These are phyloP conservation scores for Podospora pseudopauciseta DNA, from an alignment of 495 filamentous ascomycete genomes.

Conservation along the genomic window DNA sequence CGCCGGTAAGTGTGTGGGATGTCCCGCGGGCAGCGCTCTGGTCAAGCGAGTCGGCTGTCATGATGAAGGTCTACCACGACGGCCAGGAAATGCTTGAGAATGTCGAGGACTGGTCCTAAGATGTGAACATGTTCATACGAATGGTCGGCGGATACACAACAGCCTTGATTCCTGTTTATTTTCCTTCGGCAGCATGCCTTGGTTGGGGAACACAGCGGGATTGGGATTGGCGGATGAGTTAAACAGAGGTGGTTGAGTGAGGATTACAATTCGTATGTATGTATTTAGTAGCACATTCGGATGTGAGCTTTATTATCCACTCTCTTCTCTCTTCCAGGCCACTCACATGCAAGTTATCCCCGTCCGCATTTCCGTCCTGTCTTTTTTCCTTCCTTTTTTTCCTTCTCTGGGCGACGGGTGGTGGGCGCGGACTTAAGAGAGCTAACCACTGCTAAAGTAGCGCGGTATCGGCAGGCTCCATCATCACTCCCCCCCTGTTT, in stretches of 20 bases:
- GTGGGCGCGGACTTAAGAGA: background rate
- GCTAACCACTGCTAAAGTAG: constrained; percentile 2
- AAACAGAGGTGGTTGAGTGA: background rate
- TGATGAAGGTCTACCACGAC: background rate
- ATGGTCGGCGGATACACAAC: background rate
- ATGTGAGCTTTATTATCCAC: background rate
- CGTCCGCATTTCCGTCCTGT: background rate
- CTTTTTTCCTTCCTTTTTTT: background rate
- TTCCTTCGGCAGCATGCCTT: background rate
- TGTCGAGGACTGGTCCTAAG: background rate
- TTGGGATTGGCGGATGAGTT: background rate
- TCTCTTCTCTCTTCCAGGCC: background rate
- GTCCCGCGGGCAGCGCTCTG: background rate
- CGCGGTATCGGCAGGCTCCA: constrained; percentile 1
- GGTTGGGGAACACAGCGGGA: background rate
- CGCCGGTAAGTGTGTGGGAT: background rate
- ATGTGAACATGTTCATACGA: background rate
- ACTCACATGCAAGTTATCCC: constrained; percentile 1
- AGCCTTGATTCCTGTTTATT: background rate
- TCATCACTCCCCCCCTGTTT: background rate
- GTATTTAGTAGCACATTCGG: background rate
- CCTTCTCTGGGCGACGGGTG: background rate
- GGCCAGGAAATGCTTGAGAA: background rate
- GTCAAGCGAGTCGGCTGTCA: background rate
- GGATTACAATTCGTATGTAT: background rate